Evolutionary conservation across 306 rosid species (phyloP).

Genomic region (Cicer yamashitae): DNA sequence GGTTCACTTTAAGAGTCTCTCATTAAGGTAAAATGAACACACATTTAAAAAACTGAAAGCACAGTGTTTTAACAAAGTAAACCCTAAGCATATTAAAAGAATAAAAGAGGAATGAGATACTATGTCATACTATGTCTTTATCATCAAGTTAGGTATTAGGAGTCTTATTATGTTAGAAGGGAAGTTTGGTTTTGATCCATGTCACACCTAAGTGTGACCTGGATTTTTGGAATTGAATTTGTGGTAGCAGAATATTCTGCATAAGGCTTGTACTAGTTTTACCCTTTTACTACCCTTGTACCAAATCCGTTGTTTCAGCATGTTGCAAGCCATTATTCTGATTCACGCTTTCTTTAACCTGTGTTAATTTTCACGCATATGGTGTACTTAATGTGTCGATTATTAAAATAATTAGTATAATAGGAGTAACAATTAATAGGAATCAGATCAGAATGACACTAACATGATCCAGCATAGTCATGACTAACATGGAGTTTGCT

Average conservation of each 20-base stretch:
- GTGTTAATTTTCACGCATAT: background rate
- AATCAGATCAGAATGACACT: slow-evolving; percentile 7
- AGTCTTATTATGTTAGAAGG: background rate
- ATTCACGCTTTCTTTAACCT: background rate
- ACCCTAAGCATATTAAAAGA: slow-evolving; percentile 3
- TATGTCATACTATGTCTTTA: slow-evolving; percentile 15
- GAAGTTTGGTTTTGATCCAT: background rate
- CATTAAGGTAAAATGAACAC: too few relatives aligned
- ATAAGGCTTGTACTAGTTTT: background rate
- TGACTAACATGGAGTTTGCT: background rate
- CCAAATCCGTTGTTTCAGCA: background rate
- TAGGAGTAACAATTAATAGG: background rate
- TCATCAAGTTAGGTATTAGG: background rate
- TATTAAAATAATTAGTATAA: slow-evolving; percentile 9
- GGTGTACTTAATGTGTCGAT: background rate
- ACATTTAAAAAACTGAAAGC: too few relatives aligned
- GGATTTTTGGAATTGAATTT: background rate
- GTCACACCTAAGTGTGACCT: slow-evolving; percentile 8
- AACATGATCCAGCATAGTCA: background rate
- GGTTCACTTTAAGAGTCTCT: too few relatives aligned
- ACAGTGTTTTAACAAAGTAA: too few relatives aligned
- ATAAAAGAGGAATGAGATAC: slow-evolving; percentile 5
- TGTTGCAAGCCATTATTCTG: slow-evolving; percentile 3
- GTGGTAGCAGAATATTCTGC: slow-evolving; percentile 9
- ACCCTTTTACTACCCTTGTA: background rate